Evolutionary conservation across 1,284 basidiomycete genomes (phyloP).

Genomic region (Cryptococcus depauperatus): DNA sequence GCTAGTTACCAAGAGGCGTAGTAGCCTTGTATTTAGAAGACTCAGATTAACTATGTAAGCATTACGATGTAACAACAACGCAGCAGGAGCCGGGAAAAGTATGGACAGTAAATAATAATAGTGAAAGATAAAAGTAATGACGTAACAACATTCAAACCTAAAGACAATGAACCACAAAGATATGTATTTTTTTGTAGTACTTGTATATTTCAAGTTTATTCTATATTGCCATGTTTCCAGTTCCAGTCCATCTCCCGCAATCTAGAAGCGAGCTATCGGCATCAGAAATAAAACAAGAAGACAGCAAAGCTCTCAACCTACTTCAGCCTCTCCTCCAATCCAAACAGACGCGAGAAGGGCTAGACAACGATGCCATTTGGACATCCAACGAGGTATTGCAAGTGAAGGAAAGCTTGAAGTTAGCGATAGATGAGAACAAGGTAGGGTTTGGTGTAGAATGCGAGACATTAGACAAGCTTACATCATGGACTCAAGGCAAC

Average conservation of each 20-base stretch:
- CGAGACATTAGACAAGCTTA: background rate
- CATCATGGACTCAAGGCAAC: constrained; percentile 9
- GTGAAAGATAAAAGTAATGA: too few species aligned
- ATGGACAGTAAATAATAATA: too few species aligned
- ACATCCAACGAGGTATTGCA: constrained; percentile 12
- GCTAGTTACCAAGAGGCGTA: too few species aligned
- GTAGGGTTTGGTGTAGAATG: constrained; percentile 8
- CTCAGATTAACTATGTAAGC: too few species aligned
- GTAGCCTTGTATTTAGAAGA: too few species aligned
- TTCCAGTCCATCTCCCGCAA: constrained; percentile 23
- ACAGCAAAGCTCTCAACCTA: constrained; percentile 15
- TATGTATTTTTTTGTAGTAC: too few species aligned
- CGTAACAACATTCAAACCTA: too few species aligned
- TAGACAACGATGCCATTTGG: constrained; percentile 7
- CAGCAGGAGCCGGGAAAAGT: too few species aligned
- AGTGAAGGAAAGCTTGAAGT: constrained; percentile 18
- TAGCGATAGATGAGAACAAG: constrained; percentile 22
- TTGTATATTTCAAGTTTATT: too few species aligned
- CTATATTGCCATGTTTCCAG: constrained; percentile 21
- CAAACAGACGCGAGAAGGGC: background rate
- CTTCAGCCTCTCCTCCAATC: constrained; percentile 16
- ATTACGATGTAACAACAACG: too few species aligned
- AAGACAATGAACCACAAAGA: too few species aligned
- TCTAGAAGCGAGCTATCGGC: constrained; percentile 8
- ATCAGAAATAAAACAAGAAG: background rate